phyloP scores from a whole-genome alignment of 1,284 basidiomycete species.

The Malassezia arunalokei region DNA sequence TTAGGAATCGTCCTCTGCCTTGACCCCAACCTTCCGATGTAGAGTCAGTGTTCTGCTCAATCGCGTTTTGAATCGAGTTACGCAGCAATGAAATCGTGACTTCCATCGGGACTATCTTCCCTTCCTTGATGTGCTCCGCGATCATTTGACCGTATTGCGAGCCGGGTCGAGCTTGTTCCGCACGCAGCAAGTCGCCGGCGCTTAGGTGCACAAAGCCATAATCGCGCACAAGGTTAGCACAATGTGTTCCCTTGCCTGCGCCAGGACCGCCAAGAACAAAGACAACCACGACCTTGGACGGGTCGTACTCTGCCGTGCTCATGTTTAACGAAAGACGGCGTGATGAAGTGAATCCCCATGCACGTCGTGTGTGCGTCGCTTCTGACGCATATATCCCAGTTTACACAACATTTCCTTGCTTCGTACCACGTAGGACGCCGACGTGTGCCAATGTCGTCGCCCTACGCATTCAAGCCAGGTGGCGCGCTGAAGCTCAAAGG shows the following conservation, averaged over 20 bases:
- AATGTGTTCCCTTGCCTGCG: conserved; percentile 96
- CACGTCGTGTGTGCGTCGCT: too few relatives aligned
- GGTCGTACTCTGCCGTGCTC: conserved; percentile 54
- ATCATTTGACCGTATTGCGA: conserved; percentile 80
- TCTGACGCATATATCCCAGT: too few relatives aligned
- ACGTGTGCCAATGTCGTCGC: conserved; percentile 17
- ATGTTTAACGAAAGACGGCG: neutral
- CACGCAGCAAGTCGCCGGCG: conserved; percentile 88
- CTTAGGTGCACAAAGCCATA: conserved; percentile 89
- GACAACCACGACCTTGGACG: conserved; percentile 67
- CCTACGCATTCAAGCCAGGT: conserved; percentile 34
- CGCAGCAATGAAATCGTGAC: conserved; percentile 90
- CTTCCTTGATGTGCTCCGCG: conserved; percentile 76
- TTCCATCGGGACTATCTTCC: conserved; percentile 89
- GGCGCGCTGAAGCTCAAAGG: conserved; percentile 42
- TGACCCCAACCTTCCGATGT: conserved; percentile 53
- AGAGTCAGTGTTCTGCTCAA: conserved; percentile 39
- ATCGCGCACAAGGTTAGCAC: conserved; percentile 69
- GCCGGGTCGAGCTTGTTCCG: conserved; percentile 75
- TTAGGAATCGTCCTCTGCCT: conserved; percentile 73
- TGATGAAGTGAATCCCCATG: too few relatives aligned
- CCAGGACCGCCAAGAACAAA: conserved; percentile 96
- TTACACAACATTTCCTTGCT: too few relatives aligned
- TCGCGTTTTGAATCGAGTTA: conserved; percentile 70
- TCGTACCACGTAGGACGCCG: too few relatives aligned